Conservation (phyloP, 495 filamentous ascomycete species). For the Annulohypoxylon maeteangense region DNA sequence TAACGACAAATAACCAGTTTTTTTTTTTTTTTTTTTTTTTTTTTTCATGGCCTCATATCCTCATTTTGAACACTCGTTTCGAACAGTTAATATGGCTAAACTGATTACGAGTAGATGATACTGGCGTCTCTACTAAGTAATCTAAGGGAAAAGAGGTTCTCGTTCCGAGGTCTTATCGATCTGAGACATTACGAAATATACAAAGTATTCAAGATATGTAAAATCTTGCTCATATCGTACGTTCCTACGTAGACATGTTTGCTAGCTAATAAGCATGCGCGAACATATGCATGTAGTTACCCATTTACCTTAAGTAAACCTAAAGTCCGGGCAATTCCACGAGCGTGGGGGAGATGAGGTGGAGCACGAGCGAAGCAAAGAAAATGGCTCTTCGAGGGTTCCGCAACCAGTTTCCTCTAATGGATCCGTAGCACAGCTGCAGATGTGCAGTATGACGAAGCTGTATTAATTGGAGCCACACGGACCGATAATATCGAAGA, state of each 20-base stretch:
- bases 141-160: not conserved
- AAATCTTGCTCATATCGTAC: not conserved
- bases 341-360: constrained; percentile 19
- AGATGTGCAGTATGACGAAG: constrained; percentile 10
- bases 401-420: constrained; percentile 3
- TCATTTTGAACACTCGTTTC: too few relatives aligned
- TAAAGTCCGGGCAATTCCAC: constrained; percentile 16
- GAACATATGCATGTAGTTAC: constrained; percentile 16
- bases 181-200: not conserved
- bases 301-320: constrained; percentile 19
- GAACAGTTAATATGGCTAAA: too few relatives aligned
- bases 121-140: too few relatives aligned
- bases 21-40: too few relatives aligned
- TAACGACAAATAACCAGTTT: not conserved
- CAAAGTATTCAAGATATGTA: not conserved
- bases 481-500: constrained; percentile 11
- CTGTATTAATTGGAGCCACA: constrained; percentile 27
- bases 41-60: too few relatives aligned
- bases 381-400: not conserved
- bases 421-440: constrained; percentile 23
- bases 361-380: constrained; percentile 2
- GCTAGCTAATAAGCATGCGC: not conserved
- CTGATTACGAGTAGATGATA: too few relatives aligned
- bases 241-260: not conserved
- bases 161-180: not conserved